Conservation (phyloP, 306 rosid genomes). For the Lathyrus tuberosus region DNA sequence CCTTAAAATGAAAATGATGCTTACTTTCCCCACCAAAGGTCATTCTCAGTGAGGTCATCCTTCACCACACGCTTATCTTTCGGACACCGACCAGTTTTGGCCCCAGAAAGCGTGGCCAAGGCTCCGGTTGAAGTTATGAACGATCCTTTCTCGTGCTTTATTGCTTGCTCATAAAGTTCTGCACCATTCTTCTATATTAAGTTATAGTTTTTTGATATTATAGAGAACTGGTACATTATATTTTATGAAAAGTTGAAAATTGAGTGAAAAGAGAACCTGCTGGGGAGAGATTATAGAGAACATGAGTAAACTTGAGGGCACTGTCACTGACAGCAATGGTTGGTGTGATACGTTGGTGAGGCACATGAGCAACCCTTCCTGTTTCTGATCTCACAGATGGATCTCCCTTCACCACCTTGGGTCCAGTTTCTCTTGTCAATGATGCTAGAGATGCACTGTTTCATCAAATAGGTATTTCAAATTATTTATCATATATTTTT, state of each 20-base stretch:
- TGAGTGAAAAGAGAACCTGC: slow-evolving; percentile 54
- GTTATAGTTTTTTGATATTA: background rate
- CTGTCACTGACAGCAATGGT: slow-evolving; percentile 76
- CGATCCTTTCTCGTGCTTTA: slow-evolving; percentile 82
- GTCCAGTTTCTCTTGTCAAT: slow-evolving; percentile 84
- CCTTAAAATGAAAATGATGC: slow-evolving; percentile 12
- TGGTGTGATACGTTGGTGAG: slow-evolving; percentile 49
- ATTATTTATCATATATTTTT: no score
- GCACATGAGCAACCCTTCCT: slow-evolving; percentile 41
- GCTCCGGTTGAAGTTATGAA: slow-evolving; percentile 77
- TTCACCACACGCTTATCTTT: slow-evolving; percentile 84
- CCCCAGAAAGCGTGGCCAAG: slow-evolving; percentile 89
- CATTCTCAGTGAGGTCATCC: slow-evolving; percentile 61
- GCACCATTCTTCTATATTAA: slow-evolving; percentile 11
- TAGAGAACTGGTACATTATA: background rate
- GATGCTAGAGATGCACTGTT: slow-evolving; percentile 91
- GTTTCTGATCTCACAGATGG: slow-evolving; percentile 52
- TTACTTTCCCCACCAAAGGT: slow-evolving; percentile 99
- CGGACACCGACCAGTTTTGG: slow-evolving; percentile 90
- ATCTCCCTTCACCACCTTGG: slow-evolving; percentile 86
- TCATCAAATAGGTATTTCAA: background rate
- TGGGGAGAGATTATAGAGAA: slow-evolving; percentile 88
- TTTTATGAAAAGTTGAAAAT: background rate
- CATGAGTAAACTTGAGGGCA: slow-evolving; percentile 78
- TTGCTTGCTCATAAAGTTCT: slow-evolving; percentile 77